Evolutionary conservation across 106 monocot species (phyloP).

Genomic region (Alisma plantagoaquatica): DNA sequence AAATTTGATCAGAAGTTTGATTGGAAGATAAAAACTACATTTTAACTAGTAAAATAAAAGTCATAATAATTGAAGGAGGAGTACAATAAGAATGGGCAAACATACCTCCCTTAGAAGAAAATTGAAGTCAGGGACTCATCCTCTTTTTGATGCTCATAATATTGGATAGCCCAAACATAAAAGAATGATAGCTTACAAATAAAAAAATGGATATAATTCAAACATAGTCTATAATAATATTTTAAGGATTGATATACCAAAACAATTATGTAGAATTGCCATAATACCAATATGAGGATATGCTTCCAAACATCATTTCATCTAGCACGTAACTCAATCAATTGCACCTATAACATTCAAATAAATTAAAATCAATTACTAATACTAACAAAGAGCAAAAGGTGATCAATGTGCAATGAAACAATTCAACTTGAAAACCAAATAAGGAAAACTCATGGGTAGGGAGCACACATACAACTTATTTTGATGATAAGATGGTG

Average conservation of each 20-base stretch:
- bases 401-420: neutral
- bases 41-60: too few species aligned
- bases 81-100: too few species aligned
- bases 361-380: neutral
- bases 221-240: too few species aligned
- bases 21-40: too few species aligned
- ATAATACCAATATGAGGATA: slow-evolving; percentile 54
- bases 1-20: too few species aligned
- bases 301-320: slow-evolving; percentile 36
- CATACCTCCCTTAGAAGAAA: slow-evolving; percentile 84
- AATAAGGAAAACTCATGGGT: slow-evolving; percentile 1
- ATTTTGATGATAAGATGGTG: slow-evolving; percentile 47
- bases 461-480: slow-evolving; percentile 22
- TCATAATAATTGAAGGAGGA: too few species aligned
- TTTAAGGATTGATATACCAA: too few species aligned
- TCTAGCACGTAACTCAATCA: slow-evolving; percentile 38
- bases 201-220: too few species aligned
- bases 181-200: neutral
- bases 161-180: slow-evolving; percentile 20
- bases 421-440: neutral
- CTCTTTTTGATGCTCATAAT: slow-evolving; percentile 76
- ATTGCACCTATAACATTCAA: slow-evolving; percentile 23
- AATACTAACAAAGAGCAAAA: neutral
- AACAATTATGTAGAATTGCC: slow-evolving; percentile 69
- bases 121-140: slow-evolving; percentile 83